Base-by-base conservation (phyloP, 331 rosid genomes). In the Malus hybrid region DNA sequence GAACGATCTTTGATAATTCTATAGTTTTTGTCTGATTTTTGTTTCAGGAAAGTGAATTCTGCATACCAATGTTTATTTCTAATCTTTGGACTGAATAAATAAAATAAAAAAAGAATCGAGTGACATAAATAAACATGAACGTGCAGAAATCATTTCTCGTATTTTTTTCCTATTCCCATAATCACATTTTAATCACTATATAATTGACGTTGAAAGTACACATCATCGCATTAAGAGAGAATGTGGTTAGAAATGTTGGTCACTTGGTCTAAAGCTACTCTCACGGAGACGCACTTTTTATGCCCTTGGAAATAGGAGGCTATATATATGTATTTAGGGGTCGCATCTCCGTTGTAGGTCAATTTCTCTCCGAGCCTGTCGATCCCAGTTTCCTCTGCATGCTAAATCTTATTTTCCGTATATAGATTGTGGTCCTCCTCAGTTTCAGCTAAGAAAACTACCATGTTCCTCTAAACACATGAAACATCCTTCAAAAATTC, bases 1-100 rank as follows among this genome's bases (percentile, higher is more conserved):
- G 84, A 56, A 79, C 72, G 75, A 84, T 79, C 80, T 80, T 85
- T 73, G 50, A 77, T 86, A 76, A 73, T 82, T 90, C 82, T 20
- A 72, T 69, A 55, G 80, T 82, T 65, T 64, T 64, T 39, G 31
- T 76, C 31, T 18, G 0, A 15, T n/a, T 16, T 29, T 32, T 65
- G 46, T 16, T 65, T 65, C 10, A 20, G 7, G 3, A 0, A 52
- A 6, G 0, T 52, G 57, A 52, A 2, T 52, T 52, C 57, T 0
- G 10, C 57, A 16, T 1, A 52, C 7, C 7, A 1, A 52, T 16
- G 10, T 50, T 50, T 16, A 50, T 50, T 16, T 52, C 1, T 52
- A 3, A 52, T 18, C 19, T 16, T 52, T 52, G 0, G 1, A 52
- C 0, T 16, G 57, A 52, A 52, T 52, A 52, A 52, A 50, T 50